These are phyloP conservation scores for Aureobasidium subglaciale DNA, from an alignment of 2,329 filamentous ascomycete species.

Conservation along the genomic window DNA sequence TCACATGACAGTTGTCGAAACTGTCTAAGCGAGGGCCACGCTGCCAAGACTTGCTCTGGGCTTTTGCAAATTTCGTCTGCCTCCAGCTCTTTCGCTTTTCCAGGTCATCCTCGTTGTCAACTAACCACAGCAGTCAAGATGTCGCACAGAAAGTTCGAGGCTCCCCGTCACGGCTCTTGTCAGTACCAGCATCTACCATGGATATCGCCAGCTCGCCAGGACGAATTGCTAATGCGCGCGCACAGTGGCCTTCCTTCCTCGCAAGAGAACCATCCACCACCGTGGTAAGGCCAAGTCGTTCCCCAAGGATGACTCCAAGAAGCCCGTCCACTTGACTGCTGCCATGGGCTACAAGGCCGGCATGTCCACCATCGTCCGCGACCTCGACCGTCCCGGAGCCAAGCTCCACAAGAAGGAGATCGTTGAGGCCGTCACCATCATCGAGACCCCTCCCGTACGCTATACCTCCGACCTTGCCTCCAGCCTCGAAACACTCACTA, in stretches of 20 bases:
- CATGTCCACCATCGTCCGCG: conserved; percentile 99
- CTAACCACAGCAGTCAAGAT: conserved; percentile 26
- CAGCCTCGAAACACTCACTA: background rate
- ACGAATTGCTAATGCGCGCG: conserved; percentile 7
- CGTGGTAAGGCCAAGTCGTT: conserved; percentile 99
- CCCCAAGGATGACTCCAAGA: conserved; percentile 99
- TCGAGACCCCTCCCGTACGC: conserved; percentile 84
- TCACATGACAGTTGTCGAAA: background rate
- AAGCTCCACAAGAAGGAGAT: conserved; percentile 99
- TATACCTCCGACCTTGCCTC: background rate
- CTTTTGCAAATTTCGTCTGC: conserved; percentile 10
- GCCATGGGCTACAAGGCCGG: conserved; percentile 99
- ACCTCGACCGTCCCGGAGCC: conserved; percentile 96
- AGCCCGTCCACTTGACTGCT: conserved; percentile 97
- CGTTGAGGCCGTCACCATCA: conserved; percentile 78
- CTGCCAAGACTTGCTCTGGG: conserved; percentile 12
- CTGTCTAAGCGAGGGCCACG: conserved; percentile 5
- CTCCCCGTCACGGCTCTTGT: conserved; percentile 75
- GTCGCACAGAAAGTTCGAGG: conserved; percentile 67
- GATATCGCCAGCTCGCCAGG: background rate
- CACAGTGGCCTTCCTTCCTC: conserved; percentile 42
- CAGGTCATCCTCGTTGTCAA: conserved; percentile 11
- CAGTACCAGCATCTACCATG: background rate
- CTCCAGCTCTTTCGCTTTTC: background rate
- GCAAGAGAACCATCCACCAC: conserved; percentile 88